Percentiles rank a stretch among this genome's conserved stretches.
Conservation (phyloP, 129 eudicot genomes). For the Pulicaria dysenterica region DNA sequence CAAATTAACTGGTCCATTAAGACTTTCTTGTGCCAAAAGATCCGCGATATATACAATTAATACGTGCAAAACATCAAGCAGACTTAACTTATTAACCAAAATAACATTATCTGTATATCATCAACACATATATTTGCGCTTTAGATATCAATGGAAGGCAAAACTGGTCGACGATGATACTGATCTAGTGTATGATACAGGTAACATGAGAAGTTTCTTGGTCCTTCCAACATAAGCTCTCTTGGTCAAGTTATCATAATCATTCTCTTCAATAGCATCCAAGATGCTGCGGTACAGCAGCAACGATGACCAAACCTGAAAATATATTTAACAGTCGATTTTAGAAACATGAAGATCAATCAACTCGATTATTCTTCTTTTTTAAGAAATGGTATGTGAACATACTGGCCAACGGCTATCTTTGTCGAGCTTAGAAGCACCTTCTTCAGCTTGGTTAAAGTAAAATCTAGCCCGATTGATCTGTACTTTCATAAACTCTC, state of each 20-base stretch:
- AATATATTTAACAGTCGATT: neutral
- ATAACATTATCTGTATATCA: constrained; percentile 1
- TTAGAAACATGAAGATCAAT: too few relatives aligned
- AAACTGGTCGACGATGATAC: constrained; percentile 35
- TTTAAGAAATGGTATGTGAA: neutral
- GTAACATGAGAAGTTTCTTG: constrained; percentile 74
- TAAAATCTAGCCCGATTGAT: constrained; percentile 76
- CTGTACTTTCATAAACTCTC: constrained; percentile 80
- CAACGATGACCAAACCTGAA: constrained; percentile 89
- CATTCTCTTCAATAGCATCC: constrained; percentile 85
- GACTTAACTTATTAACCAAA: neutral
- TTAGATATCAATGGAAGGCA: constrained; percentile 25
- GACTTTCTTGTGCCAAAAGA: constrained; percentile 8
- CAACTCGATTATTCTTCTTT: too few relatives aligned
- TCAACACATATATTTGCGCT: constrained; percentile 28
- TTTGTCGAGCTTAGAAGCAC: constrained; percentile 78
- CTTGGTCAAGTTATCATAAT: constrained; percentile 77
- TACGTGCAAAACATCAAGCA: neutral
- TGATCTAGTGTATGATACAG: constrained; percentile 72
- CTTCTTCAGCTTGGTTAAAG: constrained; percentile 74
- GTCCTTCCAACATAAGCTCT: constrained; percentile 81
- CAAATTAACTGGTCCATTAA: neutral
- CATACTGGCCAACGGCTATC: constrained; percentile 98
- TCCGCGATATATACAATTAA: constrained; percentile 13
- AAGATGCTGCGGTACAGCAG: constrained; percentile 71